Conservation (phyloP, 2,329 filamentous ascomycete species). For the Colletotrichum sp. region DNA sequence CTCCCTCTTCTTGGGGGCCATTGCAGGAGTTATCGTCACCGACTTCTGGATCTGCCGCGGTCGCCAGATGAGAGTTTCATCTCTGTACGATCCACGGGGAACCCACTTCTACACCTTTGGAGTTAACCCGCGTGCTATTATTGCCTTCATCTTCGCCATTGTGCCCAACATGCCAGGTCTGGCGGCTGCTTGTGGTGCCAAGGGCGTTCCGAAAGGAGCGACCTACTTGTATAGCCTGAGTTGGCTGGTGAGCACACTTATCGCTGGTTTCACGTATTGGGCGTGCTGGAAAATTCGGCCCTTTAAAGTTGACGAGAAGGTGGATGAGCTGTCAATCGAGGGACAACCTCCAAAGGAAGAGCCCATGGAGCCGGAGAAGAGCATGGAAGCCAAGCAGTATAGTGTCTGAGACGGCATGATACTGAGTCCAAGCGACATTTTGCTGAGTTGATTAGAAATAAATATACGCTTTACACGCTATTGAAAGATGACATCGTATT, state of each 20-base stretch:
- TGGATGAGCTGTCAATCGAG: background rate
- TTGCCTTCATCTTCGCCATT: slow-evolving; percentile 34
- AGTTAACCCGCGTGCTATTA: slow-evolving; percentile 33
- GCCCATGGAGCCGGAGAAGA: background rate
- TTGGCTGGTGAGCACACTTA: slow-evolving; percentile 25
- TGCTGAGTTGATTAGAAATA: accelerated
- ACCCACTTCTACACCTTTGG: slow-evolving; percentile 47
- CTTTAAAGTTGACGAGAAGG: background rate
- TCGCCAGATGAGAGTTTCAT: slow-evolving; percentile 37
- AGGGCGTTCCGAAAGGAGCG: slow-evolving; percentile 21
- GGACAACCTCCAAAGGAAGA: background rate
- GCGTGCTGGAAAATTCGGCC: background rate
- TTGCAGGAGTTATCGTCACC: slow-evolving; percentile 38
- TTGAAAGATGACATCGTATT: background rate
- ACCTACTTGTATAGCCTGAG: slow-evolving; percentile 26
- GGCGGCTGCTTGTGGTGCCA: slow-evolving; percentile 23
- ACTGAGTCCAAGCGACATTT: accelerated
- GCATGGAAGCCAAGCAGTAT: background rate
- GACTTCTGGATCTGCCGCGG: slow-evolving; percentile 44
- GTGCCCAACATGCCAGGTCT: slow-evolving; percentile 28
- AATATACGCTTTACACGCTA: background rate
- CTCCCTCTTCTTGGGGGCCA: slow-evolving; percentile 40
- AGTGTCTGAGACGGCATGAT: background rate
- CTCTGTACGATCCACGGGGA: slow-evolving; percentile 39
- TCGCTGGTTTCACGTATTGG: slow-evolving; percentile 19